Evolutionary conservation across 768 basidiomycete genomes (phyloP).

Genomic region (Dioszegia crocea): DNA sequence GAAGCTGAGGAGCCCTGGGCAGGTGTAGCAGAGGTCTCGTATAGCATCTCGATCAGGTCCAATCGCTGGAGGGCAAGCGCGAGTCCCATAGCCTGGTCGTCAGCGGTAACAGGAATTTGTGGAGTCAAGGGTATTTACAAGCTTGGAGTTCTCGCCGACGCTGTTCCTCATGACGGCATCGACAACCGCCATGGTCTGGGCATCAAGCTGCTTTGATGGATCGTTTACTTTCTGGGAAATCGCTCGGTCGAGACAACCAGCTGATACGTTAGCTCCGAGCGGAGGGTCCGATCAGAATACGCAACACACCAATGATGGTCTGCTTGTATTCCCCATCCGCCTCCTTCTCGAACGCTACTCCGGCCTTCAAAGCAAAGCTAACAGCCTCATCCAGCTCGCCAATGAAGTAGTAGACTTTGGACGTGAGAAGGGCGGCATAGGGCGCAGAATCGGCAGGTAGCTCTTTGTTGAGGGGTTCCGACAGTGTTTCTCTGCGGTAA

Average conservation of each 20-base stretch:
- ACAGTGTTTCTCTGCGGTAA: slow-evolving; percentile 70
- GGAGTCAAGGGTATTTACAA: too few relatives aligned
- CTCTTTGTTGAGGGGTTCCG: slow-evolving; percentile 65
- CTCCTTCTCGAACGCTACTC: slow-evolving; percentile 68
- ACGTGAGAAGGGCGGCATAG: slow-evolving; percentile 84
- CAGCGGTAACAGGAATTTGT: slow-evolving; percentile 3
- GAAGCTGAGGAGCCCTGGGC: slow-evolving; percentile 41
- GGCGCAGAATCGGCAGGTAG: slow-evolving; percentile 70
- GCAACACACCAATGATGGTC: slow-evolving; percentile 80
- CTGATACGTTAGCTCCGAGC: slow-evolving; percentile 51
- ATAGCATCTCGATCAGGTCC: slow-evolving; percentile 77
- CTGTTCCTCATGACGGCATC: slow-evolving; percentile 83
- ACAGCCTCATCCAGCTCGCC: slow-evolving; percentile 94
- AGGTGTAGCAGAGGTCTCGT: slow-evolving; percentile 29
- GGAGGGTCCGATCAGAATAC: not conserved
- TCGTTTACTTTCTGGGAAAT: slow-evolving; percentile 62
- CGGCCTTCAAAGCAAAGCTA: slow-evolving; percentile 88
- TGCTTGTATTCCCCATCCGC: slow-evolving; percentile 79
- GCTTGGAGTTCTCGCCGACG: slow-evolving; percentile 82
- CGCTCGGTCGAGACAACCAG: slow-evolving; percentile 93
- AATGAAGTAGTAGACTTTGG: slow-evolving; percentile 96
- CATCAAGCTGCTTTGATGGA: slow-evolving; percentile 63
- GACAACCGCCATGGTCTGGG: slow-evolving; percentile 74
- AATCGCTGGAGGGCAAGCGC: slow-evolving; percentile 86
- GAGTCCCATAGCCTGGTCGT: slow-evolving; percentile 80